Conservation (phyloP, 2,329 filamentous ascomycete species). For the Monilinia laxa region DNA sequence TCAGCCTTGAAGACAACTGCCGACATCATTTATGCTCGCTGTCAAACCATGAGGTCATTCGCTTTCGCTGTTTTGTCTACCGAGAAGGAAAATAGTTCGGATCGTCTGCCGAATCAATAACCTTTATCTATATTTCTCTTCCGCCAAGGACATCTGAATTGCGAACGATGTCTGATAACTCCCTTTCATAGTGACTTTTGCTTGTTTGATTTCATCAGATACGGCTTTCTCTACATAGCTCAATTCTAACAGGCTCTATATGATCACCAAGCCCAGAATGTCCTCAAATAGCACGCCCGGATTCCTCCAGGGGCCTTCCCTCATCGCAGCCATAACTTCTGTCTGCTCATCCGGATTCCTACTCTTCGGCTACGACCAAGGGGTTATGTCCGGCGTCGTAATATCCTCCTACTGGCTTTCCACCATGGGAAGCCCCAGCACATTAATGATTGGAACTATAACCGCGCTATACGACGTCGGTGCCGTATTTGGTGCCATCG, state of each 20-base stretch:
- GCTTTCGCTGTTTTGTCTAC: not conserved
- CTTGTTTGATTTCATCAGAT: not conserved
- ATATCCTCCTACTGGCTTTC: slow-evolving; percentile 18
- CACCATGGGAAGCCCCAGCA: slow-evolving; percentile 13
- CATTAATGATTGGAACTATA: slow-evolving; percentile 1
- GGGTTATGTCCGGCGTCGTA: slow-evolving; percentile 73
- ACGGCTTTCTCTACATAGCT: not conserved
- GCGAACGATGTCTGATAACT: not conserved
- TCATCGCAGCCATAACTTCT: slow-evolving; percentile 54
- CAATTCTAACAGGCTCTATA: not conserved
- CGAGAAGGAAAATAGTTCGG: not conserved
- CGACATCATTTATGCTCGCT: not conserved
- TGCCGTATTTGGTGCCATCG: slow-evolving; percentile 13
- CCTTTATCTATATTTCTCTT: not conserved
- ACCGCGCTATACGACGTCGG: not conserved
- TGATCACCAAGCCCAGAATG: not conserved
- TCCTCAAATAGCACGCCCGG: not conserved
- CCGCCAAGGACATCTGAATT: not conserved
- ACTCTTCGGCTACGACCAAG: slow-evolving; percentile 81
- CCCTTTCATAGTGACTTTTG: not conserved
- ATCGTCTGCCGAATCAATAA: not conserved
- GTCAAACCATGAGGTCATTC: not conserved
- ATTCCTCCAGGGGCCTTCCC: slow-evolving; percentile 9
- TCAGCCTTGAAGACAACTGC: not conserved
- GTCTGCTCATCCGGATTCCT: slow-evolving; percentile 76